A percentile compares a stretch with the other conserved stretches of the same genome.
Evolutionary conservation across 1,284 basidiomycete genomes (phyloP).

Genomic region (Pyrrhoderma noxium): DNA sequence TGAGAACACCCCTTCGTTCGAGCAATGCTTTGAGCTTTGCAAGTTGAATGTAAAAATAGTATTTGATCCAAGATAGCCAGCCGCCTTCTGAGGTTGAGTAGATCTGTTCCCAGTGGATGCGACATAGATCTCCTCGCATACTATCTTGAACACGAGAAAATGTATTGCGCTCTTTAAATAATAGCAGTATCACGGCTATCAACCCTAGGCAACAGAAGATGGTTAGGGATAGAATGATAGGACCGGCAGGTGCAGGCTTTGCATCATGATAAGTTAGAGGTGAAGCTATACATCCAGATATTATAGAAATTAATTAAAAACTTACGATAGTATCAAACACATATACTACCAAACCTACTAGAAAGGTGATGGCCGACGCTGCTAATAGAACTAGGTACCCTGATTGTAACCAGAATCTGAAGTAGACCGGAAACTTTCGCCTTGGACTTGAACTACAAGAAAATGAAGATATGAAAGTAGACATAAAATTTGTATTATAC

Average conservation of each 20-base stretch:
- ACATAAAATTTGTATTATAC: not conserved
- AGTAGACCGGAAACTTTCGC: conserved; percentile 11
- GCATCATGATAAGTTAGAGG: too few relatives aligned
- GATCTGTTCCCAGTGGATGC: not conserved
- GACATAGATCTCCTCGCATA: conserved; percentile 1
- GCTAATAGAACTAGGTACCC: conserved; percentile 13
- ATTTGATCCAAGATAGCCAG: conserved; percentile 9
- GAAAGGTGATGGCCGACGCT: conserved; percentile 14
- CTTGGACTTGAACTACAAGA: conserved; percentile 16
- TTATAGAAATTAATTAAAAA: not conserved
- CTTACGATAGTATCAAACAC: conserved; percentile 11
- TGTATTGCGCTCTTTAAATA: conserved; percentile 10
- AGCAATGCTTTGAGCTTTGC: not conserved
- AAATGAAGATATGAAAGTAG: not conserved
- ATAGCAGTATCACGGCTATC: conserved; percentile 7
- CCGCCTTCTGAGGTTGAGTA: not conserved
- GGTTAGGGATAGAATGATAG: conserved; percentile 11
- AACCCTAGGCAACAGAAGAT: conserved; percentile 11
- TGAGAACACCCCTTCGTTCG: too few relatives aligned
- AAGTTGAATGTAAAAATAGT: conserved; percentile 7
- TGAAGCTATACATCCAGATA: too few relatives aligned
- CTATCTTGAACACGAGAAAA: conserved; percentile 5
- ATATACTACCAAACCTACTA: conserved; percentile 9
- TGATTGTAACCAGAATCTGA: conserved; percentile 14
- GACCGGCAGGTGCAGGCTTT: not conserved